Conservation (phyloP, 148 eudicot species). For the Polygonum aviculare region DNA sequence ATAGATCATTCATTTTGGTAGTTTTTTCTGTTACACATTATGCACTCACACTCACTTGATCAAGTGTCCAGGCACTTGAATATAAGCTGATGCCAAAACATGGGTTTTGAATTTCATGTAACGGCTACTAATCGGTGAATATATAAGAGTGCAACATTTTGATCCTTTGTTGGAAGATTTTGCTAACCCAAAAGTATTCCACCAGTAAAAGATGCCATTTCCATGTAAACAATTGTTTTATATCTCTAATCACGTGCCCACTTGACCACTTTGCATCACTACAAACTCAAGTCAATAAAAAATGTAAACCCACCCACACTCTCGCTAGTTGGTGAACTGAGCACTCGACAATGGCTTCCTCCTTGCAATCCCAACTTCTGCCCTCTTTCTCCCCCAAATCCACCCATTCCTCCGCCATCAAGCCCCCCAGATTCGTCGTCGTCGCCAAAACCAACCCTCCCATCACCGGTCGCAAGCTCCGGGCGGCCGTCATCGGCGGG, state of each 20-base stretch:
- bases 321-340: not conserved
- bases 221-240: not conserved
- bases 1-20: not conserved
- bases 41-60: not conserved
- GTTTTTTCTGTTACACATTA: not conserved
- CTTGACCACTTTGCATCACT: not conserved
- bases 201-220: not conserved
- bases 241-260: not conserved
- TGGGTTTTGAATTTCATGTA: not conserved
- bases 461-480: conserved; percentile 34
- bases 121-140: conserved; percentile 1
- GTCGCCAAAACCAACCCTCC: conserved; percentile 15
- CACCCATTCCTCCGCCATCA: conserved; percentile 1
- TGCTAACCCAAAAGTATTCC: not conserved
- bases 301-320: not conserved
- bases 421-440: conserved; percentile 13
- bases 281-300: not conserved
- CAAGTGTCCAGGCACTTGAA: conserved; percentile 2
- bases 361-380: conserved; percentile 27
- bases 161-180: not conserved
- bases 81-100: not conserved
- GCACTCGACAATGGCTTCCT: conserved; percentile 27
- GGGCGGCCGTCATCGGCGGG: conserved; percentile 77
- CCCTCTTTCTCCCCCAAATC: conserved; percentile 25
- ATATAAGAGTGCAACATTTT: not conserved